These are phyloP conservation scores for Helicostylum pulchrum DNA, from an alignment of 192 early-diverging fungal genomes.

Conservation along the genomic window DNA sequence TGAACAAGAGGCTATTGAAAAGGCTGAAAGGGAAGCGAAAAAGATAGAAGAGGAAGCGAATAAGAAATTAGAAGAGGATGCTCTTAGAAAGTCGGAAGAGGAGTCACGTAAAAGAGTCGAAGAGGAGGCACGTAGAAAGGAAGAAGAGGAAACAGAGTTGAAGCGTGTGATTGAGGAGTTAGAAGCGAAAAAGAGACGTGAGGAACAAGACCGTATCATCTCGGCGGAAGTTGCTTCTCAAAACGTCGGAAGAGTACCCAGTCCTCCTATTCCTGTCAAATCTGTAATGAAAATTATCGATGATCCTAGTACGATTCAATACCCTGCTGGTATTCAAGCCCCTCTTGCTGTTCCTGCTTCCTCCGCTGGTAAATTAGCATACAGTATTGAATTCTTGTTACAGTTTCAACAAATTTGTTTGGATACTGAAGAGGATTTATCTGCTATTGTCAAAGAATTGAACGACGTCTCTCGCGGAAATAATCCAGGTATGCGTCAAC, in stretches of 20 bases:
- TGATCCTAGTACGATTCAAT: slow-evolving; percentile 43
- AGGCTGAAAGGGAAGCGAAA: not conserved
- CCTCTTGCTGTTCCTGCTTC: slow-evolving; percentile 40
- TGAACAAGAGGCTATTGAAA: not conserved
- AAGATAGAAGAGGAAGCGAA: slow-evolving; percentile 2
- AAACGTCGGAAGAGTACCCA: slow-evolving; percentile 22
- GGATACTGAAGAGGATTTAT: slow-evolving; percentile 59
- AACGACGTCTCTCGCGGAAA: slow-evolving; percentile 19
- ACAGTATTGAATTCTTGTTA: slow-evolving; percentile 74
- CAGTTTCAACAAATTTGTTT: slow-evolving; percentile 67
- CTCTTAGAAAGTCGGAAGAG: slow-evolving; percentile 12
- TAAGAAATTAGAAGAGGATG: slow-evolving; percentile 2
- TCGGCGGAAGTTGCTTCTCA: slow-evolving; percentile 13
- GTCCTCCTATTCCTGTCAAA: slow-evolving; percentile 23
- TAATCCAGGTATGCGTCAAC: slow-evolving; percentile 17
- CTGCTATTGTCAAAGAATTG: slow-evolving; percentile 43
- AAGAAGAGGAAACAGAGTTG: not conserved
- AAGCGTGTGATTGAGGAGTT: not conserved
- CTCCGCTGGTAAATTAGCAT: slow-evolving; percentile 60
- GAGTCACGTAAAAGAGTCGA: too few relatives aligned
- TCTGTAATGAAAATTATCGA: slow-evolving; percentile 40
- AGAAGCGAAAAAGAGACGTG: not conserved
- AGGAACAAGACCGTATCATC: not conserved
- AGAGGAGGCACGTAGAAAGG: not conserved
- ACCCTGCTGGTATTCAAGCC: slow-evolving; percentile 50